Evolutionary conservation across 371 early-diverging fungal genomes (phyloP).

Genomic region (Entomophthora muscae): DNA sequence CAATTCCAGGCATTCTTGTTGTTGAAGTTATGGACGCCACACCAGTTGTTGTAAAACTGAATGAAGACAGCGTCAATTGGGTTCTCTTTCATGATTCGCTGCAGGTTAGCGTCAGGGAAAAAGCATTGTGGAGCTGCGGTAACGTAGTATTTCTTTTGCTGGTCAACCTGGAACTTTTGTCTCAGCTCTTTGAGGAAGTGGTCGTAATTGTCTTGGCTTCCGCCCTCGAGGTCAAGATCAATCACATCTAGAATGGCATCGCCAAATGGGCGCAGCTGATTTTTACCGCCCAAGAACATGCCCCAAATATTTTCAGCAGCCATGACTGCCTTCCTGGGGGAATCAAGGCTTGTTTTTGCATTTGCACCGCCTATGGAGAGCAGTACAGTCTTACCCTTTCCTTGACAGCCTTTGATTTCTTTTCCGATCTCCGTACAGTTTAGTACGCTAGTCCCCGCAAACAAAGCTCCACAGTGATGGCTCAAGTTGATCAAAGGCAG

Average conservation of each 20-base stretch:
- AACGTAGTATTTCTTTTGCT: constrained; percentile 18
- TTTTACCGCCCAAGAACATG: constrained; percentile 31
- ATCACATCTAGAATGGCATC: constrained; percentile 41
- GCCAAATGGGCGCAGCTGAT: constrained; percentile 36
- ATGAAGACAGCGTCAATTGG: constrained; percentile 51
- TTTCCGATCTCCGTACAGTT: constrained; percentile 33
- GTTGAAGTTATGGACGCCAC: constrained; percentile 25
- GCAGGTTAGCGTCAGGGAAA: constrained; percentile 18
- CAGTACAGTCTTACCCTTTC: constrained; percentile 34
- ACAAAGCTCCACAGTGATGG: constrained; percentile 27
- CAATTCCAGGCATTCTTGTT: constrained; percentile 26
- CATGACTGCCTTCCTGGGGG: constrained; percentile 23
- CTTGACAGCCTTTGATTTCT: constrained; percentile 43
- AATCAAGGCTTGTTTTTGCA: constrained; percentile 31
- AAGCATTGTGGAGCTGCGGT: constrained; percentile 30
- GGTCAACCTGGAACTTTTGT: constrained; percentile 4
- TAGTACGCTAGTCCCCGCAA: constrained; percentile 24
- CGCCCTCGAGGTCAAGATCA: constrained; percentile 52
- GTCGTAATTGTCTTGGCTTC: constrained; percentile 27
- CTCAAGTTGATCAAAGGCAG: constrained; percentile 32
- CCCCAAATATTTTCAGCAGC: constrained; percentile 40
- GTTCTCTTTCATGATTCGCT: constrained; percentile 22
- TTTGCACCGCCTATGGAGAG: constrained; percentile 50
- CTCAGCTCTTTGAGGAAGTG: constrained; percentile 16
- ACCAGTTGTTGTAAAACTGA: constrained; percentile 59